Percentiles rank a stretch among this genome's conserved stretches.
phyloP scores from a whole-genome alignment of 2,329 filamentous ascomycete species.

The Cordyceps fumosorosea region DNA sequence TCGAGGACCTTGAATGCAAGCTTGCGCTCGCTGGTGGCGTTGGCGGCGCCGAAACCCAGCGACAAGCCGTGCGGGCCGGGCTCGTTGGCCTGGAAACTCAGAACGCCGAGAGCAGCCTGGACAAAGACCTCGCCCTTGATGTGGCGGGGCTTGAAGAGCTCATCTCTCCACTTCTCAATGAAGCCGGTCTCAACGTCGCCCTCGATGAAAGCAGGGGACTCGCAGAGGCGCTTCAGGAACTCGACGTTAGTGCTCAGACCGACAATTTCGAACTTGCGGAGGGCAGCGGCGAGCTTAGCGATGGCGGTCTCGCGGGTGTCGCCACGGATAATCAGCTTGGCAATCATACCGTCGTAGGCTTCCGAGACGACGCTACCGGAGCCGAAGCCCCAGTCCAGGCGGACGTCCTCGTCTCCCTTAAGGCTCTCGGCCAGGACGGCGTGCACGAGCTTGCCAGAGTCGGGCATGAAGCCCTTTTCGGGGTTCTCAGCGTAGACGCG shows the following conservation, averaged over 20 bases:
- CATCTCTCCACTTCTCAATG: slow-evolving; percentile 78
- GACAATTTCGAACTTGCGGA: slow-evolving; percentile 87
- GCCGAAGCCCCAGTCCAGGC: slow-evolving; percentile 90
- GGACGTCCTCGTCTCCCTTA: slow-evolving; percentile 59
- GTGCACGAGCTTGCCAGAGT: slow-evolving; percentile 82
- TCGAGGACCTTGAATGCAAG: slow-evolving; percentile 53
- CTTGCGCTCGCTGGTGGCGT: slow-evolving; percentile 36
- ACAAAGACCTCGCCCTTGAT: slow-evolving; percentile 69
- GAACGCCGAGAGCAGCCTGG: slow-evolving; percentile 76
- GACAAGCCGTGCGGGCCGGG: slow-evolving; percentile 39
- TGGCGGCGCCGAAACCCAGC: slow-evolving; percentile 48
- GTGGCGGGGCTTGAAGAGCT: slow-evolving; percentile 62
- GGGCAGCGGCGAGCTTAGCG: slow-evolving; percentile 69
- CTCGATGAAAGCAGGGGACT: slow-evolving; percentile 71
- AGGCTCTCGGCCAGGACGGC: slow-evolving; percentile 64
- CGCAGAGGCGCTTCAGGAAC: slow-evolving; percentile 84
- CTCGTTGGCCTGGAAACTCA: slow-evolving; percentile 42
- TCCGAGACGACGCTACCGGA: slow-evolving; percentile 88
- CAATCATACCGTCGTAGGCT: slow-evolving; percentile 98
- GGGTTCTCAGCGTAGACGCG: slow-evolving; percentile 96
- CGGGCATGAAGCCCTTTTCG: slow-evolving; percentile 84
- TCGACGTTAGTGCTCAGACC: slow-evolving; percentile 94
- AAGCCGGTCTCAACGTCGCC: slow-evolving; percentile 95
- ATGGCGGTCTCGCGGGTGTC: slow-evolving; percentile 73
- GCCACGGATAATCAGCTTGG: slow-evolving; percentile 89